Percentiles rank a stretch among this genome's conserved stretches.
These are phyloP conservation scores for Coccomyxa sp. DNA, from an alignment of 139 green algal genomes.

Conservation along the genomic window DNA sequence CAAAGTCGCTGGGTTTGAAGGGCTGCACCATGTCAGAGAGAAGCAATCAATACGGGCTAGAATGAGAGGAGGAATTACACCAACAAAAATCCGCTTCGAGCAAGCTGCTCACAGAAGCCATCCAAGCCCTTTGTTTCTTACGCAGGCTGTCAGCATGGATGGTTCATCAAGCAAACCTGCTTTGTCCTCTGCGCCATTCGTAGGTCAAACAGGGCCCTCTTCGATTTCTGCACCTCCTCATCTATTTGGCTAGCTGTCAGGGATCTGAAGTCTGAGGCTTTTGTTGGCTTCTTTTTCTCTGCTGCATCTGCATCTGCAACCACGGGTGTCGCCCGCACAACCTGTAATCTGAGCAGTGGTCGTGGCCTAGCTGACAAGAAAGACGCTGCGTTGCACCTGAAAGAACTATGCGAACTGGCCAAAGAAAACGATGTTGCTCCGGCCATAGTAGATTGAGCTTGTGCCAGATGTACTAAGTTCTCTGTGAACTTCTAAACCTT, in stretches of 20 bases:
- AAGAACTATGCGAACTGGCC: background rate
- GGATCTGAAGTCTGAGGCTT: constrained; percentile 1
- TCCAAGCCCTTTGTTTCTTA: no score
- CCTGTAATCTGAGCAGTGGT: no score
- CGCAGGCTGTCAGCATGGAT: no score
- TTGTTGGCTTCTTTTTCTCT: constrained; percentile 4
- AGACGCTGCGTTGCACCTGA: background rate
- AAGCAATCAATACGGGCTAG: no score
- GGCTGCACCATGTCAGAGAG: background rate
- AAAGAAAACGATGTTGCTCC: background rate
- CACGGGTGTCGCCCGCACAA: background rate
- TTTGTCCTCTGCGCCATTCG: constrained; percentile 2
- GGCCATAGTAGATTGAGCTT: no score
- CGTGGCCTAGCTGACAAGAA: no score
- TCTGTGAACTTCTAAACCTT: no score
- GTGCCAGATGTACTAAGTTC: no score
- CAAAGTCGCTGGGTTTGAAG: constrained; percentile 9
- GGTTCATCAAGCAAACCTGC: background rate
- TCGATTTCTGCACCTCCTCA: background rate
- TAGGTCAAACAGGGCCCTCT: constrained; percentile 7
- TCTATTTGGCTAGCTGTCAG: background rate
- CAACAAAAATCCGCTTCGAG: no score
- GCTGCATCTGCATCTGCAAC: background rate
- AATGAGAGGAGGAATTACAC: no score
- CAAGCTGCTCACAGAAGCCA: no score